These are phyloP conservation scores for Kuraishia borneana DNA, from an alignment of 805 yeast species.

Conservation along the genomic window DNA sequence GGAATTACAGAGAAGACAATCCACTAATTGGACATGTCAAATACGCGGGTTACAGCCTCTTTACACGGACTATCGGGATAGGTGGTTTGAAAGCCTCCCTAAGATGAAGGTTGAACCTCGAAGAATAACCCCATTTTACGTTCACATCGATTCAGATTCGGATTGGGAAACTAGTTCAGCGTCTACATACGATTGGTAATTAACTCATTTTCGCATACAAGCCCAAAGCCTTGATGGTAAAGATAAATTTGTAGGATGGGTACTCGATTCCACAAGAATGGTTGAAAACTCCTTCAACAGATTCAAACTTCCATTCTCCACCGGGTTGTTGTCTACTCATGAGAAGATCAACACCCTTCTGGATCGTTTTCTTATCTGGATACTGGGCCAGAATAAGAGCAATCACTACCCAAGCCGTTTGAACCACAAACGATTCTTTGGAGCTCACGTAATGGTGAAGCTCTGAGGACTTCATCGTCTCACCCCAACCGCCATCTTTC, in stretches of 20 bases:
- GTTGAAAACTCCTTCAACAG: constrained; percentile 91
- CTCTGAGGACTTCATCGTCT: constrained; percentile 84
- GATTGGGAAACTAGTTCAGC: too few relatives aligned
- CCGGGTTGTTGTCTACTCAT: constrained; percentile 53
- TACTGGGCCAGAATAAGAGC: constrained; percentile 73
- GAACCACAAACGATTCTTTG: constrained; percentile 59
- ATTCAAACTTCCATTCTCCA: constrained; percentile 84
- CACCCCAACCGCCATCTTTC: constrained; percentile 97
- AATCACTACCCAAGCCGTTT: constrained; percentile 87
- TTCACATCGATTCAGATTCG: too few relatives aligned
- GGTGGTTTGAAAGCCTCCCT: too few relatives aligned
- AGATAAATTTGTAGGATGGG: constrained; percentile 83
- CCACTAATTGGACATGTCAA: too few relatives aligned
- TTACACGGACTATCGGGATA: too few relatives aligned
- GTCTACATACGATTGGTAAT: too few relatives aligned
- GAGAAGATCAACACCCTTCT: constrained; percentile 50
- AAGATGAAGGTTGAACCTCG: too few relatives aligned
- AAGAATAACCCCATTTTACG: too few relatives aligned
- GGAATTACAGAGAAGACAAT: too few relatives aligned
- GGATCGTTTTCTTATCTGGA: constrained; percentile 56
- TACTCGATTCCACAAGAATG: constrained; percentile 89
- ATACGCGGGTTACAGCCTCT: too few relatives aligned
- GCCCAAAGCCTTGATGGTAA: constrained; percentile 90
- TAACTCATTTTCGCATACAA: constrained; percentile 31
- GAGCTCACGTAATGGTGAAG: constrained; percentile 59